These are phyloP conservation scores for Puccinia triticina DNA, from an alignment of 1,284 basidiomycete genomes.

Conservation along the genomic window DNA sequence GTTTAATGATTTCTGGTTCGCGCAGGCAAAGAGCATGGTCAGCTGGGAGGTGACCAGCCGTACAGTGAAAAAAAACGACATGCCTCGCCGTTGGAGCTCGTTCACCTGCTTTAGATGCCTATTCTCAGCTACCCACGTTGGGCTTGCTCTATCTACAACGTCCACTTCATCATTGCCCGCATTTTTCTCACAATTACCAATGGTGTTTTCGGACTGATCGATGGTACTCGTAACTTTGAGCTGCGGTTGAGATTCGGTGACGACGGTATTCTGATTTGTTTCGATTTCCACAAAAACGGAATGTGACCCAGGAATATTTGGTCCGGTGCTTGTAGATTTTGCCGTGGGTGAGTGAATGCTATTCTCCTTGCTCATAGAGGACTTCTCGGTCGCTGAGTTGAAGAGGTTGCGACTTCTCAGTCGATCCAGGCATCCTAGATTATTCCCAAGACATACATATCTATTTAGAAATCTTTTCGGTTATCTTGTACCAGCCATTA, in stretches of 20 bases:
- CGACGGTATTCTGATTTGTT: not conserved
- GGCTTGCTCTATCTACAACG: not conserved
- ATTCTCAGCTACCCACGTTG: not conserved
- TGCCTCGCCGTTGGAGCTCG: constrained; percentile 29
- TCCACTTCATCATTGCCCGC: not conserved
- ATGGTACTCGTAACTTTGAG: not conserved
- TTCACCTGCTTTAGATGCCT: constrained; percentile 11
- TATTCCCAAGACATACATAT: not conserved
- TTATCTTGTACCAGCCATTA: not conserved
- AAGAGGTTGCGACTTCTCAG: not conserved
- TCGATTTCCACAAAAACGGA: not conserved
- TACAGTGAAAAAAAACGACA: not conserved
- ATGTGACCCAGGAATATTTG: not conserved
- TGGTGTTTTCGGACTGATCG: not conserved
- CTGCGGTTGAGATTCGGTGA: not conserved
- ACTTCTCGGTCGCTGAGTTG: not conserved
- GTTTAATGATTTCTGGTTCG: constrained; percentile 30
- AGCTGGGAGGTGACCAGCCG: not conserved
- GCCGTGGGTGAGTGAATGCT: not conserved
- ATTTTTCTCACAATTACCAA: not conserved
- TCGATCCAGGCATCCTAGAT: not conserved
- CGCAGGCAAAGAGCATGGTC: not conserved
- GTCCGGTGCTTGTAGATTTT: not conserved
- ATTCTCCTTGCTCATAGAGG: not conserved
- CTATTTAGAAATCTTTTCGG: not conserved